Conservation (phyloP, 176 grass and related monocot species). For the Oryza meridionalis region DNA sequence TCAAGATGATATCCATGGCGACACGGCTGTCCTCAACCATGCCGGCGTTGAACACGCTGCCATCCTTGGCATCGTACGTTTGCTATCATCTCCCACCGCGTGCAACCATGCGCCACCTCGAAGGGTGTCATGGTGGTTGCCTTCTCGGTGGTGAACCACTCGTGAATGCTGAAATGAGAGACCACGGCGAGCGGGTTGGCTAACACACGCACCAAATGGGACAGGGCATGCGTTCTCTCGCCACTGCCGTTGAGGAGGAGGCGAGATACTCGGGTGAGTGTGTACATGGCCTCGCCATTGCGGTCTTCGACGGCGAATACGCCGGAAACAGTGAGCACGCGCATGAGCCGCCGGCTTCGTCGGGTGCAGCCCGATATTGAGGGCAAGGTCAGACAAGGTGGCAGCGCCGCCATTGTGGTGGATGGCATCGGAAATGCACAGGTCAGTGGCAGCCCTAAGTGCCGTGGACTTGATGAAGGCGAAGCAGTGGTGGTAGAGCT, state of each 20-base stretch:
- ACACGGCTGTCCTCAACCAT: conserved; percentile 38
- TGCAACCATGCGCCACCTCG: background rate
- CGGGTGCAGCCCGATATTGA: background rate
- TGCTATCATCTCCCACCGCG: background rate
- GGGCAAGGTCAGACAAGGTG: background rate
- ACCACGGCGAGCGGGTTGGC: background rate
- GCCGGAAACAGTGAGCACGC: background rate
- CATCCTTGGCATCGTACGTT: background rate
- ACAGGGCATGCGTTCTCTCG: background rate
- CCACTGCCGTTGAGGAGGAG: background rate
- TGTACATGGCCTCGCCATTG: background rate
- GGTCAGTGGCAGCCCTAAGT: background rate
- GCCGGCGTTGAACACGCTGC: conserved; percentile 13
- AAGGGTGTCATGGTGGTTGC: background rate
- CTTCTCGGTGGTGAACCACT: conserved; percentile 24
- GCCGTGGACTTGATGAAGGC: background rate
- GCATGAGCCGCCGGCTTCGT: background rate
- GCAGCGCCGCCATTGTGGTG: background rate
- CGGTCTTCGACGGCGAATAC: background rate
- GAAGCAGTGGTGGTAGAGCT: background rate
- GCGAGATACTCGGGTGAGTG: background rate
- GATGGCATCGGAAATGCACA: background rate
- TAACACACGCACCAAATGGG: no score
- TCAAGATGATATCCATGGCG: conserved; percentile 19
- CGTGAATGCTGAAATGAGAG: background rate